phyloP scores from a whole-genome alignment of 2,329 filamentous ascomycete genomes.

The Colletotrichum higginsianum region DNA sequence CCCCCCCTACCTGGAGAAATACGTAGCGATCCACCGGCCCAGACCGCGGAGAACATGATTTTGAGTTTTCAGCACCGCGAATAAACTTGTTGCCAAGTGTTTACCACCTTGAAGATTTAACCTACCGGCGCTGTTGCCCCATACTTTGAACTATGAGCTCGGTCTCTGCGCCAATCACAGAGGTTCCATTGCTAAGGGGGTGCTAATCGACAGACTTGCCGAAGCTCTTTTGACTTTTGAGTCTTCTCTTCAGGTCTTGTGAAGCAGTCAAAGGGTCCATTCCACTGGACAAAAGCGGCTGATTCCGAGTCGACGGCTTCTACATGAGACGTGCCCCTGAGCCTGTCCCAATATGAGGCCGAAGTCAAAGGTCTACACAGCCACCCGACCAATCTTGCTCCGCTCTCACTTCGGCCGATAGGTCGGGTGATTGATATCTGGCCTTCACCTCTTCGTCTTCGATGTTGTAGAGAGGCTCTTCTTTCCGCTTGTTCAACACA shows the following conservation, averaged over 20 bases:
- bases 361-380: too few species aligned
- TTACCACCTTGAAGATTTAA: neutral
- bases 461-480: too few species aligned
- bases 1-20: neutral
- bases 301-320: neutral
- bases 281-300: neutral
- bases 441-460: neutral
- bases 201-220: neutral
- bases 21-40: neutral
- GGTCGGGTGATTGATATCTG: too few species aligned
- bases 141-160: neutral
- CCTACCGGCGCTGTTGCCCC: too few species aligned
- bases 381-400: neutral
- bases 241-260: neutral
- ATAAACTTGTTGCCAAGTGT: conserved; percentile 20
- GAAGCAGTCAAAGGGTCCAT: neutral
- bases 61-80: neutral
- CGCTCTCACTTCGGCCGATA: neutral
- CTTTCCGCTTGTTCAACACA: neutral
- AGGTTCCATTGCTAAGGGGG: neutral
- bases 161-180: neutral
- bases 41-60: neutral
- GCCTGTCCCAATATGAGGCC: neutral
- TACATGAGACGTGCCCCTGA: neutral
- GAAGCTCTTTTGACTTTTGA: neutral